Evolutionary conservation across 2,329 filamentous ascomycete species (phyloP).

Genomic region (Xylariaceae sp.): DNA sequence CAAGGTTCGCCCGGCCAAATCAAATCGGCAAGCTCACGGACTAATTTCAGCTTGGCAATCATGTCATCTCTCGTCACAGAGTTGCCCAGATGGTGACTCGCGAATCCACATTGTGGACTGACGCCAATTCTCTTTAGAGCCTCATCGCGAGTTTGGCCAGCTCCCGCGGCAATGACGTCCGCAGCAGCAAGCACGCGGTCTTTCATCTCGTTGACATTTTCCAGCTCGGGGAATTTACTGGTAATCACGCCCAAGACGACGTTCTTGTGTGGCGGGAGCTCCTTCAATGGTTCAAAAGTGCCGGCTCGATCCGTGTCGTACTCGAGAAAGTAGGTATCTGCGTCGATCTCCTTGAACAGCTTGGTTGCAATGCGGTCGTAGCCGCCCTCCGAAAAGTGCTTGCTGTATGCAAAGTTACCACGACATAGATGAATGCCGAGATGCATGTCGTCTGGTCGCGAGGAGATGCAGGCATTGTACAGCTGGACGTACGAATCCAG

Average conservation of each 20-base stretch:
- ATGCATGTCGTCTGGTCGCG: conserved; percentile 67
- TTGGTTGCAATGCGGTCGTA: conserved; percentile 67
- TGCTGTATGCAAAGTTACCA: conserved; percentile 64
- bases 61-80: conserved; percentile 67
- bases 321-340: conserved; percentile 67
- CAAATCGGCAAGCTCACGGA: conserved; percentile 68
- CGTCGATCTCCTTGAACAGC: conserved; percentile 61
- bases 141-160: conserved; percentile 61
- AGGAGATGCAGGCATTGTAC: conserved; percentile 70
- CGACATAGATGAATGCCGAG: conserved; percentile 74
- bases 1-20: conserved; percentile 58
- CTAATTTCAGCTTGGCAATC: conserved; percentile 69
- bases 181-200: conserved; percentile 58
- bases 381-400: conserved; percentile 65
- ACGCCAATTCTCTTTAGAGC: conserved; percentile 66
- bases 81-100: conserved; percentile 72
- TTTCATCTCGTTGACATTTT: conserved; percentile 61
- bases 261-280: conserved; percentile 59
- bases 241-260: conserved; percentile 64
- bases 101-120: conserved; percentile 74
- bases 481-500: conserved; percentile 73
- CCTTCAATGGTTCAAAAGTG: conserved; percentile 63
- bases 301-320: conserved; percentile 65
- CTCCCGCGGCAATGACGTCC: conserved; percentile 66
- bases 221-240: conserved; percentile 61